These are phyloP conservation scores for Tetracladium maxilliforme DNA, from an alignment of 2,329 filamentous ascomycete species.

Conservation along the genomic window DNA sequence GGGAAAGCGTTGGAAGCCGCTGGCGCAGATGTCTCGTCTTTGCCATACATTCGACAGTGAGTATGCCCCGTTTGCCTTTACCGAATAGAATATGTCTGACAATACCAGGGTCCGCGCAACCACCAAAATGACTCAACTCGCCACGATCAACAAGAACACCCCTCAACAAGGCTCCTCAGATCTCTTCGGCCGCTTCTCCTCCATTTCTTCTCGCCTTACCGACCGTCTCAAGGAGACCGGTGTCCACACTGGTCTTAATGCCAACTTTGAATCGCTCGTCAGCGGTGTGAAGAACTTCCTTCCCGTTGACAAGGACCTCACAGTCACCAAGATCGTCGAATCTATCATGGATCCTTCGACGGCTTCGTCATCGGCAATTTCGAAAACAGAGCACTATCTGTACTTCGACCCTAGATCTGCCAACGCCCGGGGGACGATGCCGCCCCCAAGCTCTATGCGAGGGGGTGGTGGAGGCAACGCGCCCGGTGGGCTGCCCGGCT, in stretches of 20 bases:
- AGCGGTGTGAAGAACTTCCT: slow-evolving; percentile 96
- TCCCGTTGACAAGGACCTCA: slow-evolving; percentile 89
- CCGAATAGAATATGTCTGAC: slow-evolving; percentile 3
- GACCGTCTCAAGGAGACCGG: slow-evolving; percentile 85
- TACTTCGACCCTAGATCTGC: slow-evolving; percentile 94
- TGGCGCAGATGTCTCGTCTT: slow-evolving; percentile 60
- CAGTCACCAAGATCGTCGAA: slow-evolving; percentile 94
- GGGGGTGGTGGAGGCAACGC: slow-evolving; percentile 23
- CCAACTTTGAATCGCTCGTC: slow-evolving; percentile 87
- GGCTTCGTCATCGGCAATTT: slow-evolving; percentile 80
- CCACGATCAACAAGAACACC: slow-evolving; percentile 49
- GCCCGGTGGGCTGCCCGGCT: slow-evolving; percentile 28
- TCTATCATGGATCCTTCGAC: slow-evolving; percentile 93
- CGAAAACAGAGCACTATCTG: slow-evolving; percentile 90
- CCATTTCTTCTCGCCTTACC: slow-evolving; percentile 80
- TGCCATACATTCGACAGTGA: slow-evolving; percentile 78
- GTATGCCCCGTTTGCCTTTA: slow-evolving; percentile 13
- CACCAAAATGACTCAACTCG: slow-evolving; percentile 97
- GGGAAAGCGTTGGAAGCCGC: slow-evolving; percentile 67
- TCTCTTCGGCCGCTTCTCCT: slow-evolving; percentile 85
- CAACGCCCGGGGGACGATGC: slow-evolving; percentile 84
- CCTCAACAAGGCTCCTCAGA: slow-evolving; percentile 54
- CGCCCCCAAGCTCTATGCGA: slow-evolving; percentile 53
- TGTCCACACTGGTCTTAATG: slow-evolving; percentile 53
- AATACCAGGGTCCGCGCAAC: slow-evolving; percentile 65